Evolutionary conservation across 2,329 filamentous ascomycete genomes (phyloP).

Genomic region (Trichophaea hybrida): DNA sequence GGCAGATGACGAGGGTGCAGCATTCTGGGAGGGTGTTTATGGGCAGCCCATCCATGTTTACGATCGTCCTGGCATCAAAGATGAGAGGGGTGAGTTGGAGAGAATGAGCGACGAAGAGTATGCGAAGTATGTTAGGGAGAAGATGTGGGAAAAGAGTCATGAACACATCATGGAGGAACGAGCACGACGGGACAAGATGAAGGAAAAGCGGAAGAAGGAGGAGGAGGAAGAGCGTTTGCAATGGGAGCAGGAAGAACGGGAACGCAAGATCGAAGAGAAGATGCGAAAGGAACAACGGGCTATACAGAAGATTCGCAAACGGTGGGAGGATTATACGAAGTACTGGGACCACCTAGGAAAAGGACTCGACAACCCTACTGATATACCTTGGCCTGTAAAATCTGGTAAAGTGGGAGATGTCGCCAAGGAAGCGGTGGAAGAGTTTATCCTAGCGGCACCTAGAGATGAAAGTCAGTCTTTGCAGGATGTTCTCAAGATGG

Average conservation of each 20-base stretch:
- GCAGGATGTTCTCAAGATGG: conserved; percentile 52
- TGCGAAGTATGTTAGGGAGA: conserved; percentile 62
- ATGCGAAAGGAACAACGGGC: conserved; percentile 43
- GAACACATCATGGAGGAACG: conserved; percentile 69
- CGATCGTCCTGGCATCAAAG: conserved; percentile 37
- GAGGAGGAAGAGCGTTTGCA: conserved; percentile 36
- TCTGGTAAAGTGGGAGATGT: conserved; percentile 45
- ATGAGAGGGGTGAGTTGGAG: conserved; percentile 48
- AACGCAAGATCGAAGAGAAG: conserved; percentile 51
- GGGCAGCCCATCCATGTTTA: conserved; percentile 86
- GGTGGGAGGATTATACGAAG: conserved; percentile 50
- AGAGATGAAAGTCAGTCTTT: conserved; percentile 27
- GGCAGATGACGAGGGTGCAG: conserved; percentile 88
- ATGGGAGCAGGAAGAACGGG: conserved; percentile 48
- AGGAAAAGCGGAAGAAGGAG: conserved; percentile 32
- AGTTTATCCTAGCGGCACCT: conserved; percentile 52
- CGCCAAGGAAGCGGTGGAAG: conserved; percentile 45
- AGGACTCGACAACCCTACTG: conserved; percentile 19
- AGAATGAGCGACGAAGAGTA: conserved; percentile 90
- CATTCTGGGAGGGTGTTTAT: conserved; percentile 94
- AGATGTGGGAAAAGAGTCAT: conserved; percentile 94
- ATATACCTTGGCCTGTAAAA: conserved; percentile 58
- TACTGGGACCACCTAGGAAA: conserved; percentile 45
- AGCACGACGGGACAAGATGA: conserved; percentile 44
- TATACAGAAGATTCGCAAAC: conserved; percentile 36